Evolutionary conservation across 1,284 basidiomycete genomes (phyloP).

Genomic region (Volvariella volvacea): DNA sequence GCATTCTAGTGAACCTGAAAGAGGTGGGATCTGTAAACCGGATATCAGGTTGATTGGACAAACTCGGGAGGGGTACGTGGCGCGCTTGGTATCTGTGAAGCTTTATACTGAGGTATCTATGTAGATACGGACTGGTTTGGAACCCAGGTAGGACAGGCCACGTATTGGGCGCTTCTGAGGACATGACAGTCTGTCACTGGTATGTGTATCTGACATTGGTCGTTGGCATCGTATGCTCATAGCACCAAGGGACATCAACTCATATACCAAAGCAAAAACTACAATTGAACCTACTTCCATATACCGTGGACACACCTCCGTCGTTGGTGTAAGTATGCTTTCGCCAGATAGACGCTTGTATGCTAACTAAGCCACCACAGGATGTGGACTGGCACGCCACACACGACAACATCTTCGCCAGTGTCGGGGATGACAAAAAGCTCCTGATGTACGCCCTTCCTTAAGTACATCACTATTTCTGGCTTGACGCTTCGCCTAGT

Average conservation of each 20-base stretch:
- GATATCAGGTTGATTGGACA: conserved; percentile 91
- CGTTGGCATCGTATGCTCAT: conserved; percentile 5
- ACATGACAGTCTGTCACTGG: conserved; percentile 96
- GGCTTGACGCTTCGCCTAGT: too few species aligned
- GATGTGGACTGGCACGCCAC: conserved; percentile 96
- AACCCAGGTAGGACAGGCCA: conserved; percentile 79
- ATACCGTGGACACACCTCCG: conserved; percentile 84
- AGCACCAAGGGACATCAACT: conserved; percentile 90
- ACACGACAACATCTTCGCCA: conserved; percentile 84
- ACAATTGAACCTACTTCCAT: conserved; percentile 77
- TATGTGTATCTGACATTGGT: conserved; percentile 25
- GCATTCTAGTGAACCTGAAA: conserved; percentile 89
- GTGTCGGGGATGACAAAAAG: conserved; percentile 95
- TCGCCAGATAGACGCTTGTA: neutral
- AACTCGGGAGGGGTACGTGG: conserved; percentile 81
- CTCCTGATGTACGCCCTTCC: conserved; percentile 69
- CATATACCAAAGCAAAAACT: conserved; percentile 77
- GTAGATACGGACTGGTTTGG: conserved; percentile 91
- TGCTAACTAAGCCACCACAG: conserved; percentile 31
- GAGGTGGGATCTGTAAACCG: conserved; percentile 79
- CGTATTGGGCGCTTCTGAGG: conserved; percentile 90
- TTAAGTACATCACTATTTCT: neutral
- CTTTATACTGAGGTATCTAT: conserved; percentile 6
- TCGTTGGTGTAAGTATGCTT: conserved; percentile 70
- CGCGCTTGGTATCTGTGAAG: conserved; percentile 7